phyloP scores from a whole-genome alignment of 192 early-diverging fungal genomes.

The Coemansia sp. region DNA sequence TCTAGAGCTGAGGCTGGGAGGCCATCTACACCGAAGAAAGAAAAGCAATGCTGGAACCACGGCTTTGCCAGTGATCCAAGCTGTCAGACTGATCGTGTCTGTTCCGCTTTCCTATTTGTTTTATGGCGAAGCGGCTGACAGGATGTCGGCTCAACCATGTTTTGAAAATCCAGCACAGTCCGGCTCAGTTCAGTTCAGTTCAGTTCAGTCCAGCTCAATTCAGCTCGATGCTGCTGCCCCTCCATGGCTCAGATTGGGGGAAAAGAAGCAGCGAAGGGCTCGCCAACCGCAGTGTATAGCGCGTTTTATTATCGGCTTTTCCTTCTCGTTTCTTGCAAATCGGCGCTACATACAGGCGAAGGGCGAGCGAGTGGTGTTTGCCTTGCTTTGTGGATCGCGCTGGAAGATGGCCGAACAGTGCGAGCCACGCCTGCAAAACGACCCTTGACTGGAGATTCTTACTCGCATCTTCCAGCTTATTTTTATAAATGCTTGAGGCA shows the following conservation, averaged over 20 bases:
- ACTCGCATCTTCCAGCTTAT: neutral
- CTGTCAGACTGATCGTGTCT: no score
- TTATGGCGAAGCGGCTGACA: no score
- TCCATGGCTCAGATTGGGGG: constrained; percentile 5
- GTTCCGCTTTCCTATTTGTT: no score
- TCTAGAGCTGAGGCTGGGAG: no score
- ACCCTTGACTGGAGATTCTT: no score
- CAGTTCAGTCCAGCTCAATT: constrained; percentile 1
- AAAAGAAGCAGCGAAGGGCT: no score
- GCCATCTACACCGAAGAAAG: no score
- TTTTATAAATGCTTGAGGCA: neutral
- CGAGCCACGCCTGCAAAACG: neutral
- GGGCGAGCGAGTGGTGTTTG: neutral
- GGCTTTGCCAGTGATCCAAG: no score
- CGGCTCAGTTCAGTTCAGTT: constrained; percentile 8
- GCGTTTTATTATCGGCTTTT: no score
- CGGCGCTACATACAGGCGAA: neutral
- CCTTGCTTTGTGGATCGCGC: neutral
- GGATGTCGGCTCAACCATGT: no score
- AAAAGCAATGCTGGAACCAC: no score
- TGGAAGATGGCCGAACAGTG: neutral
- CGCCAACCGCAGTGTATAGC: no score
- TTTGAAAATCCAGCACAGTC: constrained; percentile 12
- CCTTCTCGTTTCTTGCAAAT: neutral
- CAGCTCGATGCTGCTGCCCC: neutral